Evolutionary conservation across 169 alveolate genomes (phyloP).

Genomic region (Hammondia hammondi): DNA sequence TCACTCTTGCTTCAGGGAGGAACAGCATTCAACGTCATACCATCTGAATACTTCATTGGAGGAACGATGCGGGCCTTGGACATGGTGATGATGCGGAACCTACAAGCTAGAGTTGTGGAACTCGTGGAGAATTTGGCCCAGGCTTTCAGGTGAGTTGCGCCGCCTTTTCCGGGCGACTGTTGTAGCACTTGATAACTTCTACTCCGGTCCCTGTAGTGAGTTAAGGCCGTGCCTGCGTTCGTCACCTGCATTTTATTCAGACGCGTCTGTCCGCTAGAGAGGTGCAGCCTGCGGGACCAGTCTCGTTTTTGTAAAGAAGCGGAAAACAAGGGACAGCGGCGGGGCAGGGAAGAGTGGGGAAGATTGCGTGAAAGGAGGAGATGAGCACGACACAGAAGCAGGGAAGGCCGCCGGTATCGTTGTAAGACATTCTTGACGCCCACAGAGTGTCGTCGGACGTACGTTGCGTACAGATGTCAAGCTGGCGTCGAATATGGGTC

Average conservation of each 20-base stretch:
- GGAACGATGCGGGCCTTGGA: slow-evolving; percentile 63
- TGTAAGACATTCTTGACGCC: background rate
- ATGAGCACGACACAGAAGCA: background rate
- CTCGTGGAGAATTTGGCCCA: slow-evolving; percentile 50
- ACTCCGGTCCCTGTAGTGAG: no score
- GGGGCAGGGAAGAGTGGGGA: background rate
- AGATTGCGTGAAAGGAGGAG: background rate
- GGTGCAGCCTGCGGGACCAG: background rate
- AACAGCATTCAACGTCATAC: slow-evolving; percentile 62
- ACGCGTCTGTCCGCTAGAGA: background rate
- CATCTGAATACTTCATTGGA: slow-evolving; percentile 34
- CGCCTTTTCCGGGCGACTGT: background rate
- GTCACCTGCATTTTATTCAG: no score
- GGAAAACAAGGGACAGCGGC: background rate
- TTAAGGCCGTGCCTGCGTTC: no score
- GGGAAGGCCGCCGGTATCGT: background rate
- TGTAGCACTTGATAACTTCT: no score
- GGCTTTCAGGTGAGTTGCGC: slow-evolving; percentile 22
- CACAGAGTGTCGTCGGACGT: background rate
- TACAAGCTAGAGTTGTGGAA: slow-evolving; percentile 52
- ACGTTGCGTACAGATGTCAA: background rate
- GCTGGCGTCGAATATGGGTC: background rate
- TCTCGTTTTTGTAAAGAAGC: no score
- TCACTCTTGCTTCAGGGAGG: slow-evolving; percentile 60
- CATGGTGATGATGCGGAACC: slow-evolving; percentile 24